Evolutionary conservation across 108 stramenopile genomes (phyloP), one percentile per base, ranked within the genome.

Genomic region (Cyclotella cryptica): DNA sequence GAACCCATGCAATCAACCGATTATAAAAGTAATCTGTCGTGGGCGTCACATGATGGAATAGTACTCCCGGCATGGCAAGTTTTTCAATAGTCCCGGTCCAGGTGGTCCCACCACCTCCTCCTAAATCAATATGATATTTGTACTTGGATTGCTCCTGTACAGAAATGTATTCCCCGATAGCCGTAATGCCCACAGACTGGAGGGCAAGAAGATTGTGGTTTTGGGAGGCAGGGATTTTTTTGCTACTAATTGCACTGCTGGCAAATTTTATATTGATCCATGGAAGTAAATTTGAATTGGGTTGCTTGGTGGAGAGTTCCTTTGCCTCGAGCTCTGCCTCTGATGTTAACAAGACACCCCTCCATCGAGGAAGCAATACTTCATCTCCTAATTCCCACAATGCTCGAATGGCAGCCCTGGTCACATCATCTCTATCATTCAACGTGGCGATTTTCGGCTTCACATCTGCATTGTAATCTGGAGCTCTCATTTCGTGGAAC

Each of bases 201-300:
- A 83, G 55, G 35, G 7, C 26, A 0, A 28, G 54, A 29, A 70
- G 67, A 1, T 83, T 59, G 6, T 47, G 68, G 44, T 62, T 44
- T 24, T 72, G 63, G 43, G 39, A 4, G 19, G 73, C 66, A 10
- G 72, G 52, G 21, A 60, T 44, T 49, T 83, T 72, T 10, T 77
- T 77, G 2, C 84, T 72, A 13, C 81, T 71, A 5, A 84, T 72
- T 42, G 71, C 84, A 10, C 81, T 59, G 62, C 63, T 77, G 6
- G 88, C 77, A 77, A 90, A 90, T 65, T 90, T 87, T 69, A 87
- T 76, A 63, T 90, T 80, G 41, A 59, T 30, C 81, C 81, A 83
- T 0, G 81, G 81, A 22, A 83, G 49, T n/a, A 65, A 15, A 8
- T 43, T 21, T 43, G 66, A 45, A 60, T 71, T 63, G 35, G 27